Base-by-base conservation (phyloP, 805 yeast species). In the Kregervanrija fluxuum region DNA sequence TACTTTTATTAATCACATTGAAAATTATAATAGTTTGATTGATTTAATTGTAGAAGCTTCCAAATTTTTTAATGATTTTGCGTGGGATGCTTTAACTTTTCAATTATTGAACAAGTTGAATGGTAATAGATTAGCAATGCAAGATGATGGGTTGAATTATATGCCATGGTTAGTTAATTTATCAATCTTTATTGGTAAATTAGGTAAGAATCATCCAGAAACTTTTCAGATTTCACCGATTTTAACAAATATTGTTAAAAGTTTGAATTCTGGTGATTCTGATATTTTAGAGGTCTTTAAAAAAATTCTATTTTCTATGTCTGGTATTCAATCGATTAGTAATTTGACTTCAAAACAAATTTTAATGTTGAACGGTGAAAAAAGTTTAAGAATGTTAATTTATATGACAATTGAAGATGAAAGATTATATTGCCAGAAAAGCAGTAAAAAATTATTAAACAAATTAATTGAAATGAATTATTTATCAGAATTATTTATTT, bases 11-110 rank as follows among this genome's bases (percentile, higher is more conserved):
- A 78, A 79, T 38, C 96, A 88, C 57, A 79, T 91, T 50, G 98
- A 91, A 62, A 87, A 93, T 66, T 91, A 91, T 59, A 95, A 85
- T 57, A 91, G 91, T 57, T 74, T 91, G 50, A 84, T 82, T 38
- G 80, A 78, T 34, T 69, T 91, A 46, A 79, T 91, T 6, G 89
- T 87, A 9, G 82, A 82, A 39, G 77, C 93, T 6, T 88, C 96
- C 0, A 68, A 79, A 35, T 82, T 77, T 56, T 87, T 88, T 59
- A 82, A 81, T 41, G 73, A 67, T 5, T 82, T 83, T 54, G 88
- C 89, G 0, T 88, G 95, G 89, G 98, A 91, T 60, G 85, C 80
- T 2, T 62, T 91, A 30, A 82, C 90, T 4, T 80, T 78, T 54
- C 88, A 84, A 1, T 63, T 90, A 3, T 67, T 90, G 55, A 73